Base-by-base conservation (phyloP, 345 rosid genomes). In the Brassica incana region DNA sequence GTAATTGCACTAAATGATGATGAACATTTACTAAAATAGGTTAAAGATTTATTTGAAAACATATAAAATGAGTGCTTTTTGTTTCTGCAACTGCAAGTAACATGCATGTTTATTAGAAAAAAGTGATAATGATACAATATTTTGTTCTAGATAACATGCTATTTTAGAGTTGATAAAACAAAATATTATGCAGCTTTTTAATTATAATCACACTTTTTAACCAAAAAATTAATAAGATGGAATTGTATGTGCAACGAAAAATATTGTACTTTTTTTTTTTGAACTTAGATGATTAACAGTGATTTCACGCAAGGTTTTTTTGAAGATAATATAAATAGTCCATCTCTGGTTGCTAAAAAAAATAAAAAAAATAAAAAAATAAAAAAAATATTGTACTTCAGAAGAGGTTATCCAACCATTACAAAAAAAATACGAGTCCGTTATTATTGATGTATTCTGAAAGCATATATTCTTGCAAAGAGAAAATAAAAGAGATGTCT, bases 401-500 rank as follows among this genome's bases (percentile, higher is more conserved):
- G 68, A 73, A 79, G 71, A 62, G 63, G n/a, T 63, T 79, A 35
- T 79, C 65, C 48, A 79, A 61, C 69, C 77, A 66, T 58, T 65
- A 38, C 40, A 20, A 5, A 72, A 8, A 45, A 8, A n/a, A 23
- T 59, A 40, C 68, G 68, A 78, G 50, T 40, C 73, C 68, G 73
- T 59, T 72, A 59, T 67, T 67, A 52, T 50, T 61, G 78, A 74
- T 79, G 78, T 73, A 61, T 68, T 68, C 65, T 61, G 66, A 68
- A 69, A 62, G 82, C 69, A 73, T 74, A 69, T 62, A 62, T 74
- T 73, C 77, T 65, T 72, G 50, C 48, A 72, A 72, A 78, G 74
- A 38, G 8, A 25, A 40, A 62, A 66, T 66, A 66, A 78, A 65
- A 66, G 48, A 23, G 77, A 59, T 67, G 10, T 72, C 68, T 43